These are phyloP conservation scores for Coemansia umbellata DNA, from an alignment of 192 early-diverging fungal genomes.

Conservation along the genomic window DNA sequence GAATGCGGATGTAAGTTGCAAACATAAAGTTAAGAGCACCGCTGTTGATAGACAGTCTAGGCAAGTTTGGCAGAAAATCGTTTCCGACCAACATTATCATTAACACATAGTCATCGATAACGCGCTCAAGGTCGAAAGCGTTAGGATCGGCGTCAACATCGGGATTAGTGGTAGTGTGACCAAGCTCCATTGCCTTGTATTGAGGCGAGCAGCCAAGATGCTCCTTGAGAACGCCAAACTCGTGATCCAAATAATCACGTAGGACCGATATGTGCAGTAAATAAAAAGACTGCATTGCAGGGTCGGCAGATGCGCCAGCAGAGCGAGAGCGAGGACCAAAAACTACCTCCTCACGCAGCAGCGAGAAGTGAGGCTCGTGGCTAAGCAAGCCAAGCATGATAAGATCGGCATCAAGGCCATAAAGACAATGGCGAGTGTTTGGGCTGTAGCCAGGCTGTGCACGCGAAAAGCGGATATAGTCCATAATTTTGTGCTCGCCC, in stretches of 20 bases:
- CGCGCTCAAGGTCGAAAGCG: constrained; percentile 79
- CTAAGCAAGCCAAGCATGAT: constrained; percentile 94
- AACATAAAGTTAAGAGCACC: constrained; percentile 75
- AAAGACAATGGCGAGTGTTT: constrained; percentile 90
- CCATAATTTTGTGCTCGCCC: constrained; percentile 99
- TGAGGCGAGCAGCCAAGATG: constrained; percentile 51
- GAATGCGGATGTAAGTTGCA: constrained; percentile 60
- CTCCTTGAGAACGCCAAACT: constrained; percentile 57
- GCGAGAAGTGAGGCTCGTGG: constrained; percentile 95
- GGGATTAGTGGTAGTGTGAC: constrained; percentile 1
- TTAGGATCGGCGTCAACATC: constrained; percentile 17
- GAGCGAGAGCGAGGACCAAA: constrained; percentile 53
- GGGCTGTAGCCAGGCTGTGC: constrained; percentile 78
- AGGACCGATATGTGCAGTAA: constrained; percentile 83
- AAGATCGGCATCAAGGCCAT: constrained; percentile 97
- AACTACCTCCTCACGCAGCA: constrained; percentile 93
- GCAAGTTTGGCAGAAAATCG: constrained; percentile 94
- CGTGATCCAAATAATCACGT: constrained; percentile 90
- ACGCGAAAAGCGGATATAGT: constrained; percentile 87
- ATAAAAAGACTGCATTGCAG: constrained; percentile 56
- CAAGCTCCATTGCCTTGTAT: constrained; percentile 35
- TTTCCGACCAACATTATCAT: constrained; percentile 95
- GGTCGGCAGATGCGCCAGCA: constrained; percentile 21
- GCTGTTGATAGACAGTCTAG: constrained; percentile 90
- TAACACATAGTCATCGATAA: constrained; percentile 95